Conservation (phyloP, 2,329 filamentous ascomycete genomes). For the Ophiostoma pallidulum region DNA sequence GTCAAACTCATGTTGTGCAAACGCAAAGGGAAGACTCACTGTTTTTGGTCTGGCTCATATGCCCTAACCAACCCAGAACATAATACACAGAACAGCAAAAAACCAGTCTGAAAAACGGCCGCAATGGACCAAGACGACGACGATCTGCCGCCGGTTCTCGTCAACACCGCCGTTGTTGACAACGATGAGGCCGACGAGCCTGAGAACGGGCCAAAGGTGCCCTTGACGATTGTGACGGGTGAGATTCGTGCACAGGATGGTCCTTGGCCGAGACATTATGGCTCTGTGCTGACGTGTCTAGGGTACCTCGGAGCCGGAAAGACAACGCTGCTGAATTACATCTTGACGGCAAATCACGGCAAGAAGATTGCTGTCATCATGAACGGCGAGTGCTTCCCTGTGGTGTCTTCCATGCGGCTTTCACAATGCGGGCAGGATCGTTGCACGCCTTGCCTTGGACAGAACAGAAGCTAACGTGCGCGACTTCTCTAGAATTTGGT, state of each 20-base stretch:
- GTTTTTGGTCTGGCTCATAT: not conserved
- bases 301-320: slow-evolving; percentile 94
- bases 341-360: slow-evolving; percentile 86
- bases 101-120: not conserved
- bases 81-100: not conserved
- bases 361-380: slow-evolving; percentile 98
- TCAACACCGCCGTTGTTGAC: slow-evolving; percentile 41
- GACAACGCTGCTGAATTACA: slow-evolving; percentile 91
- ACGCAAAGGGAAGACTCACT: not conserved
- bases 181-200: slow-evolving; percentile 27
- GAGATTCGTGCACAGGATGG: not conserved
- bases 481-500: slow-evolving; percentile 59
- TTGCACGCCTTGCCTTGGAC: too few relatives aligned
- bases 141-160: slow-evolving; percentile 51
- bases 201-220: slow-evolving; percentile 56
- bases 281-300: slow-evolving; percentile 25
- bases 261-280: not conserved
- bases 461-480: slow-evolving; percentile 17
- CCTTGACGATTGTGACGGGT: slow-evolving; percentile 79
- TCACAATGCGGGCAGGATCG: too few relatives aligned
- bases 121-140: slow-evolving; percentile 59
- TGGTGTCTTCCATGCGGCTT: too few relatives aligned
- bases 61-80: not conserved
- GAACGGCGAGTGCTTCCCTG: slow-evolving; percentile 50
- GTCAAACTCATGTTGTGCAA: not conserved